Percentiles rank a stretch among this genome's conserved stretches.
Evolutionary conservation across 805 yeast genomes (phyloP).

Genomic region (Wickerhamiella hasegawae): DNA sequence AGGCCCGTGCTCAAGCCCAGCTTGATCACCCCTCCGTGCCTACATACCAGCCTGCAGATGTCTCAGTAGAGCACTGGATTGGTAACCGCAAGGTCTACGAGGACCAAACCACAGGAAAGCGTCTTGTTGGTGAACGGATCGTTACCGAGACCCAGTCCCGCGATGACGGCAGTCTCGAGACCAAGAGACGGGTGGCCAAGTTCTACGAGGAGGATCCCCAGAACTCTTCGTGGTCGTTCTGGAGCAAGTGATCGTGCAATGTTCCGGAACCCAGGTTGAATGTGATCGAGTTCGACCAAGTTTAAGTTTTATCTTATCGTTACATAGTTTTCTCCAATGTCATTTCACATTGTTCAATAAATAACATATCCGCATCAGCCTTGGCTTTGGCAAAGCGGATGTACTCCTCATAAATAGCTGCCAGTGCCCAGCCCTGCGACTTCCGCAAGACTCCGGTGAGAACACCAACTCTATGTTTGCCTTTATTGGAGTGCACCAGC

Average conservation of each 20-base stretch:
- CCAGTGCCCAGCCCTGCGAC: conserved; percentile 83
- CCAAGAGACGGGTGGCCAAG: conserved; percentile 18
- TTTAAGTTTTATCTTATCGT: too few species aligned
- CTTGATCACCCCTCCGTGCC: background rate
- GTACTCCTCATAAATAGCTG: conserved; percentile 89
- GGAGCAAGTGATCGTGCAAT: too few species aligned
- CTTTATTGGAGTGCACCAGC: conserved; percentile 83
- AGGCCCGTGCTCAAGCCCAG: background rate
- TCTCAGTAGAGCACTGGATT: background rate
- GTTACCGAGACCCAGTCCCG: conserved; percentile 15
- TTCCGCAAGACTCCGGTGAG: conserved; percentile 83
- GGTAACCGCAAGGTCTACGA: conserved; percentile 8
- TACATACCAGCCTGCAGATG: background rate
- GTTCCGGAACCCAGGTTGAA: too few species aligned
- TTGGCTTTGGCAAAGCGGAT: conserved; percentile 86
- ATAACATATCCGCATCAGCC: conserved; percentile 70
- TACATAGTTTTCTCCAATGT: too few species aligned
- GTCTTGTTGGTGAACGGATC: conserved; percentile 14
- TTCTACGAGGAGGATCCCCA: conserved; percentile 22
- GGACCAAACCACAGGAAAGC: conserved; percentile 18
- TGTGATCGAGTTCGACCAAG: too few species aligned
- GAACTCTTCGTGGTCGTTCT: too few species aligned
- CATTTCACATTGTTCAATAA: conserved; percentile 60
- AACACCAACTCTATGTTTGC: conserved; percentile 93
- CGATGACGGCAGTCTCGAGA: conserved; percentile 19